phyloP scores from a whole-genome alignment of 176 grass and related monocot species.

The Otatea glauca region DNA sequence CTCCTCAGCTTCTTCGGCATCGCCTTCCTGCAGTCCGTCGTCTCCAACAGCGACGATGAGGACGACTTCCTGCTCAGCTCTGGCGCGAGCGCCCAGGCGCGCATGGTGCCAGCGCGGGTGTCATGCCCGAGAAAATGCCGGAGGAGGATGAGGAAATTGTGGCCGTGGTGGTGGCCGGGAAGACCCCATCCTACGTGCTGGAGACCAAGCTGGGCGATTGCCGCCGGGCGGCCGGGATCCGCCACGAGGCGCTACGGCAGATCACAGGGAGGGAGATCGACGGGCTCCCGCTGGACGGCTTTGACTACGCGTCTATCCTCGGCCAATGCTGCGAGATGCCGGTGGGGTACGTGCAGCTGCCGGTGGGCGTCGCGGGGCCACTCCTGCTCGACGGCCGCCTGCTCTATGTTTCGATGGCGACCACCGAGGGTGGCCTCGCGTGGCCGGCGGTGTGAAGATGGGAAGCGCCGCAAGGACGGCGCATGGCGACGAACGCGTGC shows the following conservation, averaged over 20 bases:
- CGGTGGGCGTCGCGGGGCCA: conserved; percentile 70
- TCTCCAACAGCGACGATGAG: conserved; percentile 79
- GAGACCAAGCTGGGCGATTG: conserved; percentile 67
- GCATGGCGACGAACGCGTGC: too few relatives aligned
- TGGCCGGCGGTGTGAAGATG: too few relatives aligned
- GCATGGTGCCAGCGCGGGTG: conserved; percentile 19
- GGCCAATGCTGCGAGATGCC: conserved; percentile 88
- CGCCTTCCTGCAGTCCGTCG: conserved; percentile 74
- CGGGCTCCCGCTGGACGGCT: conserved; percentile 69
- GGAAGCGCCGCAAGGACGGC: too few relatives aligned
- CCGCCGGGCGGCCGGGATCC: conserved; percentile 68
- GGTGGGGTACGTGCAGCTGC: conserved; percentile 73
- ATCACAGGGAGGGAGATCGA: conserved; percentile 63
- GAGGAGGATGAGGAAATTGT: conserved; percentile 74
- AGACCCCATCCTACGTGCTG: conserved; percentile 66
- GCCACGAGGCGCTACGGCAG: conserved; percentile 63
- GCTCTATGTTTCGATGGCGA: conserved; percentile 75
- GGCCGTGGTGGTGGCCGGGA: conserved; percentile 45
- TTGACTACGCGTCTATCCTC: conserved; percentile 70
- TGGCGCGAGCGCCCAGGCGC: neutral
- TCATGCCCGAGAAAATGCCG: conserved; percentile 50
- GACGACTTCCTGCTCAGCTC: conserved; percentile 56
- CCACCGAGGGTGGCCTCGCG: conserved; percentile 79
- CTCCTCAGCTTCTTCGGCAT: conserved; percentile 87
- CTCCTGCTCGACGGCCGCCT: conserved; percentile 63